Evolutionary conservation across 441 rosid species (phyloP).

Genomic region (Eruca vesicaria): DNA sequence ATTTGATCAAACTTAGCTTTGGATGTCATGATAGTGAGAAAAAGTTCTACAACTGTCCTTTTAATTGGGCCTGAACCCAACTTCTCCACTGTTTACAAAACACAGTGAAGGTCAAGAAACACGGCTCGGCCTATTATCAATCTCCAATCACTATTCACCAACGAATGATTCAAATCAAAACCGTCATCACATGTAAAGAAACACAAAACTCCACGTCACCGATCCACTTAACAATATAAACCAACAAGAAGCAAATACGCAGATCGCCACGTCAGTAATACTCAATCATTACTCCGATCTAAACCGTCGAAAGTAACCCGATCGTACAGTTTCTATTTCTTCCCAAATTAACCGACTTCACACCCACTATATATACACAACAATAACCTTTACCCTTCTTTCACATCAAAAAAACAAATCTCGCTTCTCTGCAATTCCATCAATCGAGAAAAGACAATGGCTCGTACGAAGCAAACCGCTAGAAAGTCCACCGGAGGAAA

Average conservation of each 20-base stretch:
- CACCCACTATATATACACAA: not conserved
- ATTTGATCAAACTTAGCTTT: too few species aligned
- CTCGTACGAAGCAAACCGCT: constrained; percentile 68
- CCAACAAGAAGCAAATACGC: constrained; percentile 4
- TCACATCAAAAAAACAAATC: not conserved
- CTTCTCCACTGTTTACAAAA: not conserved
- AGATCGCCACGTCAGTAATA: constrained; percentile 25
- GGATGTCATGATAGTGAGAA: too few species aligned
- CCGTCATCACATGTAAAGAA: constrained; percentile 4
- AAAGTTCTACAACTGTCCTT: not conserved
- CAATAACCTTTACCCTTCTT: not conserved
- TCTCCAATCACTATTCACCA: not conserved
- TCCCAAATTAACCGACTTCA: constrained; percentile 21
- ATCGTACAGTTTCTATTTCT: not conserved
- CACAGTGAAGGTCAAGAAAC: not conserved
- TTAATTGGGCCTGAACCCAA: constrained; percentile 2
- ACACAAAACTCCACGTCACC: constrained; percentile 33
- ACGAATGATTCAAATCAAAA: not conserved
- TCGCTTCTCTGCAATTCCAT: not conserved
- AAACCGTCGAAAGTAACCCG: not conserved
- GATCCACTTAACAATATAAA: not conserved
- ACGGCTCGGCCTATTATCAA: not conserved
- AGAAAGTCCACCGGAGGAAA: constrained; percentile 65
- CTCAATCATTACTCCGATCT: not conserved
- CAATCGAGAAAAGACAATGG: constrained; percentile 32